These are phyloP conservation scores for Aphanomyces astaci DNA, from an alignment of 352 stramenopile species.

Conservation along the genomic window DNA sequence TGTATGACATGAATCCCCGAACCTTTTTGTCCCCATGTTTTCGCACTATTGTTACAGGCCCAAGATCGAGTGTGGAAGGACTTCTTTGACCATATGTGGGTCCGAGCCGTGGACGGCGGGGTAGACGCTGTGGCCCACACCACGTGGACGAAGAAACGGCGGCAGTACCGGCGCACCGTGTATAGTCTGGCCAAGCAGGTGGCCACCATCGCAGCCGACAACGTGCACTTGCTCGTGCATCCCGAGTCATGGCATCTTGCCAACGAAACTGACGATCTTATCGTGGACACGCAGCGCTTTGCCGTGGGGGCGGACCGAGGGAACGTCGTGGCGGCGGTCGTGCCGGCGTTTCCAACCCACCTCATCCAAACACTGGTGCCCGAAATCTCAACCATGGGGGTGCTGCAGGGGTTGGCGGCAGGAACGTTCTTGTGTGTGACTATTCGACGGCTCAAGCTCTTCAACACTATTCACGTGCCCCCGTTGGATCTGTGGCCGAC, in stretches of 20 bases:
- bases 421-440: neutral
- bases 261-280: neutral
- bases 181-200: neutral
- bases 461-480: constrained; percentile 1
- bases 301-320: neutral
- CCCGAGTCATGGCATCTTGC: constrained; percentile 13
- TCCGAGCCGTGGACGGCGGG: neutral
- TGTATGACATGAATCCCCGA: too few species aligned
- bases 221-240: neutral
- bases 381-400: constrained; percentile 12
- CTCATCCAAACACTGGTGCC: constrained; percentile 8
- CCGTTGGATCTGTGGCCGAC: constrained; percentile 10
- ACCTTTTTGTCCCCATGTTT: too few species aligned
- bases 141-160: neutral
- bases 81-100: constrained; percentile 3
- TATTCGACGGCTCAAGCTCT: constrained; percentile 4
- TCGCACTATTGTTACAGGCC: neutral
- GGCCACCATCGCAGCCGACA: neutral
- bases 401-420: neutral
- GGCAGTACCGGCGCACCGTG: neutral
- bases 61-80: constrained; percentile 4
- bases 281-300: neutral
- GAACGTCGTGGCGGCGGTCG: neutral
- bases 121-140: neutral
- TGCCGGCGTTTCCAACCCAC: neutral